These are phyloP conservation scores for Gonapodya sp. DNA, from an alignment of 192 early-diverging fungal genomes.

Conservation along the genomic window DNA sequence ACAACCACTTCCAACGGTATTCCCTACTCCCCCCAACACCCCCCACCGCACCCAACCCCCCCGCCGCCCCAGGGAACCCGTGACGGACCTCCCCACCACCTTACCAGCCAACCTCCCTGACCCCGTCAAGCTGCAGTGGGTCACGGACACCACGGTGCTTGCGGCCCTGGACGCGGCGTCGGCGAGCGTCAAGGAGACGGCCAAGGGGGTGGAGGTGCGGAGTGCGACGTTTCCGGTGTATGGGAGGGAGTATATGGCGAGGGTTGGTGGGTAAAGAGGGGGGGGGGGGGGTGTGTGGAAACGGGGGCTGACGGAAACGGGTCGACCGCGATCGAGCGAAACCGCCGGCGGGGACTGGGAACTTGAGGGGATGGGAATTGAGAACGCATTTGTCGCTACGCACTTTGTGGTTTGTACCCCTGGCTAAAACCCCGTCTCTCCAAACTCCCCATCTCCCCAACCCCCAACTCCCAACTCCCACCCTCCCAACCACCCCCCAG, in stretches of 20 bases:
- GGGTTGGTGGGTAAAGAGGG: constrained; percentile 42
- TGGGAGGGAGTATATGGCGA: constrained; percentile 80
- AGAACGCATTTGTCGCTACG: background rate
- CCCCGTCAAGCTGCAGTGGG: constrained; percentile 65
- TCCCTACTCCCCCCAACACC: too few species aligned
- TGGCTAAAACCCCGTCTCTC: too few species aligned
- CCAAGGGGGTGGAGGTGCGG: constrained; percentile 60
- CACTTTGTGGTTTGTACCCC: background rate
- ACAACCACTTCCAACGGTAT: too few species aligned
- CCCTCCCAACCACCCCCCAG: background rate
- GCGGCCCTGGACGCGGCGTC: constrained; percentile 52
- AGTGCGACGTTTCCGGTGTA: constrained; percentile 62
- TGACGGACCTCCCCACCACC: constrained; percentile 16
- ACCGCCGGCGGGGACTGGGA: too few species aligned
- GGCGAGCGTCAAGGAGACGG: constrained; percentile 47
- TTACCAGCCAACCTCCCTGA: constrained; percentile 22
- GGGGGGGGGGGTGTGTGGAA: too few species aligned
- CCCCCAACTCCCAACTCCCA: too few species aligned
- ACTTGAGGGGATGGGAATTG: background rate
- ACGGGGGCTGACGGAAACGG: too few species aligned
- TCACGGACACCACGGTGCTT: constrained; percentile 39
- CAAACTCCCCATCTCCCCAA: too few species aligned
- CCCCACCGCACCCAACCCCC: too few species aligned
- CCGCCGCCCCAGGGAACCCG: constrained; percentile 16
- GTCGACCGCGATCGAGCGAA: too few species aligned